Evolutionary conservation across 768 basidiomycete genomes (phyloP).

Genomic region (Leccinellum albellum): DNA sequence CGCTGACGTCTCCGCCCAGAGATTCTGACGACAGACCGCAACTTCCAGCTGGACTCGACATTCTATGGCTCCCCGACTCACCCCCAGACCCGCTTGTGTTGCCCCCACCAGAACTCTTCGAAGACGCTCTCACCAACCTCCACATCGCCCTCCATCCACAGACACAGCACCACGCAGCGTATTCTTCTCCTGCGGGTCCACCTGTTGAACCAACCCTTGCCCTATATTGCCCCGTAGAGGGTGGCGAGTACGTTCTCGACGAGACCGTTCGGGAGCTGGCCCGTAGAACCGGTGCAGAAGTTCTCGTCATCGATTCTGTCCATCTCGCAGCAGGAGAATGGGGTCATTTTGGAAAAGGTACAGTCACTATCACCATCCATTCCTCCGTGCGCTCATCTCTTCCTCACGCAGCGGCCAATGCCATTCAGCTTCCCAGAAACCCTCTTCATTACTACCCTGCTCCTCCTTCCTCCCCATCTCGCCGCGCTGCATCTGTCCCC

Average conservation of each 20-base stretch:
- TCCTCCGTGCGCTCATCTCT: conserved; percentile 7
- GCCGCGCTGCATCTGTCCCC: conserved; percentile 24
- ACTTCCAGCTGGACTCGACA: conserved; percentile 53
- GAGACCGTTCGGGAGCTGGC: conserved; percentile 78
- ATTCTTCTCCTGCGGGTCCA: conserved; percentile 49
- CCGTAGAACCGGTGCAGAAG: conserved; percentile 67
- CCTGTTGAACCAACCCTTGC: conserved; percentile 78
- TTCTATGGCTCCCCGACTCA: conserved; percentile 61
- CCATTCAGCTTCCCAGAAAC: conserved; percentile 65
- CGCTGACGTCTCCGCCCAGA: conserved; percentile 5
- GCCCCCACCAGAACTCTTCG: conserved; percentile 72
- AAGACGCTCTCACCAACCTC: conserved; percentile 73
- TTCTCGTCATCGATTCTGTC: conserved; percentile 78
- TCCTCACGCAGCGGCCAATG: conserved; percentile 55
- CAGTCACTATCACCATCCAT: conserved; percentile 1
- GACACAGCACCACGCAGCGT: conserved; percentile 70
- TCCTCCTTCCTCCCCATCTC: conserved; percentile 26
- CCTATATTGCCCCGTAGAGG: conserved; percentile 77
- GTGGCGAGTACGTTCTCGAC: conserved; percentile 79
- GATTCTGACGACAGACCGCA: conserved; percentile 35
- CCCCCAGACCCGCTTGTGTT: conserved; percentile 31
- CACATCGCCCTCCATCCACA: conserved; percentile 78
- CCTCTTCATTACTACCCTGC: conserved; percentile 63
- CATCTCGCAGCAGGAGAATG: conserved; percentile 87
- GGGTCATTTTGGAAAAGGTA: conserved; percentile 81